These are phyloP conservation scores for Amanita muscaria DNA, from an alignment of 768 basidiomycete genomes.

Conservation along the genomic window DNA sequence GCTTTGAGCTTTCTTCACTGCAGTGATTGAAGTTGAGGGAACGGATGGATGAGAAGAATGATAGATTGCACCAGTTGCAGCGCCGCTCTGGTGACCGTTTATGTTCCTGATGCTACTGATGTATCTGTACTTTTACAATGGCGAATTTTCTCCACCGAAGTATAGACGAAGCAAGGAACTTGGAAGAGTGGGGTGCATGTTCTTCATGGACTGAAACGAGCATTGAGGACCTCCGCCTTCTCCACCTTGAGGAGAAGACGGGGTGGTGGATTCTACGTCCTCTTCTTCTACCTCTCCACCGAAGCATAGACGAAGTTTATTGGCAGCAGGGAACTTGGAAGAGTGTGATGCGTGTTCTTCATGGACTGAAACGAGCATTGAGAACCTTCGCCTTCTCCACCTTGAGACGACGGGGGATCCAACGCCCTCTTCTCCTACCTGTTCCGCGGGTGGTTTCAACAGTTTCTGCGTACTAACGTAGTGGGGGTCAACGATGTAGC, in stretches of 20 bases:
- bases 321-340: conserved; percentile 13
- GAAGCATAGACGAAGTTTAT: conserved; percentile 32
- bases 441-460: too few relatives aligned
- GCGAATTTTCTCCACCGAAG: conserved; percentile 29
- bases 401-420: too few relatives aligned
- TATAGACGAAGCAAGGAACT: conserved; percentile 23
- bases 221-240: conserved; percentile 63
- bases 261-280: too few relatives aligned
- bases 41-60: not conserved
- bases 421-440: too few relatives aligned
- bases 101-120: conserved; percentile 1
- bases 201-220: conserved; percentile 35
- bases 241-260: conserved; percentile 35
- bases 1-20: conserved; percentile 3
- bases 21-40: not conserved
- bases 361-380: conserved; percentile 39
- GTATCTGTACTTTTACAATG: too few relatives aligned
- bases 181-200: conserved; percentile 18
- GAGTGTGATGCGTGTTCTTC: conserved; percentile 30
- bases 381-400: conserved; percentile 61
- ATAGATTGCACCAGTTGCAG: not conserved
- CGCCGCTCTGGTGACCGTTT: conserved; percentile 10
- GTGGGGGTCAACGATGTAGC: too few relatives aligned
- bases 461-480: too few relatives aligned
- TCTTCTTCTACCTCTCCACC: conserved; percentile 15